These are phyloP conservation scores for Tilletia walkeri DNA, from an alignment of 1,284 basidiomycete species.

Conservation along the genomic window DNA sequence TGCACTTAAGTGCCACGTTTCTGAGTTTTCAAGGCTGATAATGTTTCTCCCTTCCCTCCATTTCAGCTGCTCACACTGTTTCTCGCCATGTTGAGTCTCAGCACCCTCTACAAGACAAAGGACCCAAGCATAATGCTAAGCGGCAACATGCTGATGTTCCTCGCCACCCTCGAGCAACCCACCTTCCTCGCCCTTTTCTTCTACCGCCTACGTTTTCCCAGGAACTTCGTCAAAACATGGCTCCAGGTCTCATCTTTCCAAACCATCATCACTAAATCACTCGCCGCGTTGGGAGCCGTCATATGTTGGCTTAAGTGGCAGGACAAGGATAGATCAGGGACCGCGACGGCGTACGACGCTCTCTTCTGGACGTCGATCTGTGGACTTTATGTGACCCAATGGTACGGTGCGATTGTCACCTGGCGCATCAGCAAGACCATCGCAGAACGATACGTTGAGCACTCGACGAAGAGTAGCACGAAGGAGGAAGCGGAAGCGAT, in stretches of 20 bases:
- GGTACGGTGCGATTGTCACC: constrained; percentile 32
- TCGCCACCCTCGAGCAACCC: constrained; percentile 34
- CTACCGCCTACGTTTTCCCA: constrained; percentile 26
- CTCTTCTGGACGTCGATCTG: constrained; percentile 29
- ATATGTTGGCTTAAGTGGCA: constrained; percentile 27
- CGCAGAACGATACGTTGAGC: constrained; percentile 24
- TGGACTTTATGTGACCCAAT: constrained; percentile 27
- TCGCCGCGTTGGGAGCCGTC: constrained; percentile 25
- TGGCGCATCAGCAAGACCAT: constrained; percentile 30
- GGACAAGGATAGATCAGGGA: not conserved
- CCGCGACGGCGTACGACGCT: constrained; percentile 22
- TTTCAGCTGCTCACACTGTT: constrained; percentile 26
- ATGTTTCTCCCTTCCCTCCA: not conserved
- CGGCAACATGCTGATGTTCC: constrained; percentile 30
- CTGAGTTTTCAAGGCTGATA: not conserved
- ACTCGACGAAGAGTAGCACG: not conserved
- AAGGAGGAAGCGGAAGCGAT: no score
- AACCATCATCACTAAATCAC: constrained; percentile 31
- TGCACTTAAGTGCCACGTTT: not conserved
- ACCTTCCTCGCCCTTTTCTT: constrained; percentile 30
- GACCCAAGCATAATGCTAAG: constrained; percentile 28
- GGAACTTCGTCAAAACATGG: constrained; percentile 8
- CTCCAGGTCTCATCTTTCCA: constrained; percentile 28
- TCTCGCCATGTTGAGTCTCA: constrained; percentile 24
- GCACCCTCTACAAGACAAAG: constrained; percentile 25